Evolutionary conservation across 1,139 yeast species (phyloP).

Genomic region (Diutina catenulata): DNA sequence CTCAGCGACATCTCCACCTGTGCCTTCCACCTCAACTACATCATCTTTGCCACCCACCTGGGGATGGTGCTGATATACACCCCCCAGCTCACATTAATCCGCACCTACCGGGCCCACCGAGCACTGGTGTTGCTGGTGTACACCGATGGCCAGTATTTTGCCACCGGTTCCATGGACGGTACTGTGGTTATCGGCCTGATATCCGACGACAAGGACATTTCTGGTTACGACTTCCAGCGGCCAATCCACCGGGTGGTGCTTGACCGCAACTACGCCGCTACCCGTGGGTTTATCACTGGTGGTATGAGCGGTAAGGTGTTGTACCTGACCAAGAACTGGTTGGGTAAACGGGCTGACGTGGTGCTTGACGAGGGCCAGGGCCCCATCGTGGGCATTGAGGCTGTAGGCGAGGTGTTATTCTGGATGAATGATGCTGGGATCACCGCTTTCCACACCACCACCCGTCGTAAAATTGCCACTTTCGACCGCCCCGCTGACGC

Average conservation of each 20-base stretch:
- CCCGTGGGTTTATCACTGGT: conserved; percentile 67
- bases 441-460: conserved; percentile 36
- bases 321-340: conserved; percentile 71
- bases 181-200: conserved; percentile 75
- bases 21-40: conserved; percentile 42
- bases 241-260: conserved; percentile 84
- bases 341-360: conserved; percentile 67
- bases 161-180: conserved; percentile 90
- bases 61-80: conserved; percentile 65
- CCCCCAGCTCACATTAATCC: conserved; percentile 43
- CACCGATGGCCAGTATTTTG: conserved; percentile 64
- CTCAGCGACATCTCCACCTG: conserved; percentile 73
- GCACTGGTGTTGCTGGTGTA: conserved; percentile 70
- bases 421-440: conserved; percentile 88
- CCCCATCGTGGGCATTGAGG: conserved; percentile 57
- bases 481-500: conserved; percentile 48
- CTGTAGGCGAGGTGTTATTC: conserved; percentile 49
- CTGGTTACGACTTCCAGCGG: conserved; percentile 72
- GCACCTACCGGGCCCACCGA: conserved; percentile 74
- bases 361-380: conserved; percentile 52
- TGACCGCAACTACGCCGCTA: conserved; percentile 52
- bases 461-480: conserved; percentile 31
- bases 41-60: conserved; percentile 82
- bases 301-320: conserved; percentile 85
- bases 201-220: conserved; percentile 47